A percentile compares a stretch with the other conserved stretches of the same genome.
phyloP scores from a whole-genome alignment of 139 green algal genomes.

The Coelastrella sp. region DNA sequence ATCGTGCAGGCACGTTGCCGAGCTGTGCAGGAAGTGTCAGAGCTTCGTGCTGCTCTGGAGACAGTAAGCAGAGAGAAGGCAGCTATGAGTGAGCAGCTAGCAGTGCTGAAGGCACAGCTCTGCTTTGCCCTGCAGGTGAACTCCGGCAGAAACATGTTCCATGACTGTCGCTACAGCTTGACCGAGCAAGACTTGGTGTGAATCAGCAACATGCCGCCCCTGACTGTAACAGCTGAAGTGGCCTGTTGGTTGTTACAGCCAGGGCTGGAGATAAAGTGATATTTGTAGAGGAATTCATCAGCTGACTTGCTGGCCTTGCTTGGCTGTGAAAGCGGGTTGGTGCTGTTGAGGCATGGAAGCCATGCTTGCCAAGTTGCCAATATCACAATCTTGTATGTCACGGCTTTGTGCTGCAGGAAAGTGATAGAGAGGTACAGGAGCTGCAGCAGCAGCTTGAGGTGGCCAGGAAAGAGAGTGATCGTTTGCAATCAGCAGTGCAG shows the following conservation, averaged over 20 bases:
- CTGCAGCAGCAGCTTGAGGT: slow-evolving; percentile 48
- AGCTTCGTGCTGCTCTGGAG: slow-evolving; percentile 40
- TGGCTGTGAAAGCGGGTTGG: too few species aligned
- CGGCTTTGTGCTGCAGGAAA: slow-evolving; percentile 52
- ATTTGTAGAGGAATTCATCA: too few species aligned
- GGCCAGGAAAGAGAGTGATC: slow-evolving; percentile 34
- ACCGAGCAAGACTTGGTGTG: too few species aligned
- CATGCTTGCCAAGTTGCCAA: too few species aligned
- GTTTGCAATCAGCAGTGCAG: slow-evolving; percentile 51
- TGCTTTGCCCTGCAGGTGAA: slow-evolving; percentile 65
- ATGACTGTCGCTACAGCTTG: too few species aligned
- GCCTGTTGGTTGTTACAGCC: too few species aligned
- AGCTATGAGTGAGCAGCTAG: slow-evolving; percentile 66
- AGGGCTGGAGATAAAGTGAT: too few species aligned
- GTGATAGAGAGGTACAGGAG: slow-evolving; percentile 55
- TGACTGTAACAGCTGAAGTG: too few species aligned
- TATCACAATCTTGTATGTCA: too few species aligned
- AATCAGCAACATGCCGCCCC: too few species aligned
- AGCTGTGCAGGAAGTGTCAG: slow-evolving; percentile 12
- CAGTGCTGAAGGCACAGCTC: slow-evolving; percentile 69
- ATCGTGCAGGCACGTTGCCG: slow-evolving; percentile 1
- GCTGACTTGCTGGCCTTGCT: too few species aligned
- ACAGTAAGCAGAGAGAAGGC: slow-evolving; percentile 49
- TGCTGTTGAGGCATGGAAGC: too few species aligned
- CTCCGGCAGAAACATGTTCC: neutral